phyloP scores from a whole-genome alignment of 2,329 filamentous ascomycete genomes.

The Daldinia sp. region DNA sequence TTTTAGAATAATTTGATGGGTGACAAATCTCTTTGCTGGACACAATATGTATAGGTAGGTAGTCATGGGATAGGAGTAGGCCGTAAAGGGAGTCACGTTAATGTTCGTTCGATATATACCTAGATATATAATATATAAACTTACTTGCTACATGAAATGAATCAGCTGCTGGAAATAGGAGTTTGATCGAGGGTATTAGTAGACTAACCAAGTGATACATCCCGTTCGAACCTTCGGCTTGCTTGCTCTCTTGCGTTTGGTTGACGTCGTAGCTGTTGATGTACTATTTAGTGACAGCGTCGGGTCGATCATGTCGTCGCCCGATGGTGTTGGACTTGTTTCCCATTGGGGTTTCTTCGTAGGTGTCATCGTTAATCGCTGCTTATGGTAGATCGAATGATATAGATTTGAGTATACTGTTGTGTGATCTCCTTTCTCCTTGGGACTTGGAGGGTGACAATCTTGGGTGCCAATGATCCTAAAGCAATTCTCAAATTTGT shows the following conservation, averaged over 20 bases:
- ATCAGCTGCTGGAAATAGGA: slow-evolving; percentile 6
- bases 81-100: background rate
- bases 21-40: no score
- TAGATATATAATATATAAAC: slow-evolving; percentile 1
- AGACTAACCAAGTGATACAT: slow-evolving; percentile 52
- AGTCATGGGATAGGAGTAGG: background rate
- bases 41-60: no score
- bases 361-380: slow-evolving; percentile 14
- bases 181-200: background rate
- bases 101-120: background rate
- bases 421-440: slow-evolving; percentile 8
- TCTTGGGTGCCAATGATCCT: slow-evolving; percentile 12
- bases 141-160: slow-evolving; percentile 23
- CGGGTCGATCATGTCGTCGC: slow-evolving; percentile 22
- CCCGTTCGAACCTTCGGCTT: slow-evolving; percentile 52
- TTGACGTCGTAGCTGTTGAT: background rate
- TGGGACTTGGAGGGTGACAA: slow-evolving; percentile 11
- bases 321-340: slow-evolving; percentile 13
- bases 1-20: background rate
- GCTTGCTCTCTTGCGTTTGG: slow-evolving; percentile 47
- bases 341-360: slow-evolving; percentile 18
- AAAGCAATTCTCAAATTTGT: slow-evolving; percentile 7
- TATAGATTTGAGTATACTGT: background rate
- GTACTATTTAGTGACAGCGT: slow-evolving; percentile 8
- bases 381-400: slow-evolving; percentile 3